Evolutionary conservation across 306 rosid genomes (phyloP).

Genomic region (Acacia confusa): DNA sequence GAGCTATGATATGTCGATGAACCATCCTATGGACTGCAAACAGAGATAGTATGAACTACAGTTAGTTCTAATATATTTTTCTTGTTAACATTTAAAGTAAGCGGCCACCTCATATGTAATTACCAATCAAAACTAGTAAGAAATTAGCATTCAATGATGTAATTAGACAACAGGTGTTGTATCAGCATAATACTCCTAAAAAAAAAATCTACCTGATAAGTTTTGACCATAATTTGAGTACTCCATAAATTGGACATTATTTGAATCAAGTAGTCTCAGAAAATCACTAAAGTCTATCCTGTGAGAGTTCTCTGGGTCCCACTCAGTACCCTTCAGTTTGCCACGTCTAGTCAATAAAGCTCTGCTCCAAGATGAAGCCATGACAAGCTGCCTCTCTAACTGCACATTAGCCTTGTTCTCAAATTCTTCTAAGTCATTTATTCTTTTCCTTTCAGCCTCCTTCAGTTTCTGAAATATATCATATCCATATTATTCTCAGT

Average conservation of each 20-base stretch:
- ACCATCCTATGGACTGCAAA: slow-evolving; percentile 5
- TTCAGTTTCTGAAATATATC: slow-evolving; percentile 60
- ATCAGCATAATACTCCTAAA: not conserved
- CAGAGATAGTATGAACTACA: not conserved
- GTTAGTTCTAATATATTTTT: slow-evolving; percentile 1
- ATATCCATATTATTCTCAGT: slow-evolving; percentile 15
- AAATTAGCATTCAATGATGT: not conserved
- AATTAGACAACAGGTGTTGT: not conserved
- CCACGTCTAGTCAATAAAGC: slow-evolving; percentile 72
- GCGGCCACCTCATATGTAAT: not conserved
- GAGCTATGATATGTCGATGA: not conserved
- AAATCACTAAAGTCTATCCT: slow-evolving; percentile 82
- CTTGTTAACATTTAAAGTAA: slow-evolving; percentile 5
- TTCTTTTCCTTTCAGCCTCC: slow-evolving; percentile 72
- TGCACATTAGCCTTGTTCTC: slow-evolving; percentile 79
- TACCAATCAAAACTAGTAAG: not conserved
- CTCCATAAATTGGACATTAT: slow-evolving; percentile 80
- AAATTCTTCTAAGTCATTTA: slow-evolving; percentile 74
- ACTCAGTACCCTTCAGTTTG: slow-evolving; percentile 84
- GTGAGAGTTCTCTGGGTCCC: slow-evolving; percentile 94
- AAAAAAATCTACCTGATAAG: slow-evolving; percentile 61
- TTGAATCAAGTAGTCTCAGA: slow-evolving; percentile 73
- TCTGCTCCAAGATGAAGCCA: slow-evolving; percentile 94
- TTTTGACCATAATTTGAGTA: slow-evolving; percentile 92
- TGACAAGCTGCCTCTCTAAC: slow-evolving; percentile 93